Conservation (phyloP, 371 early-diverging fungal genomes). For the Rhizomucor miehei region DNA sequence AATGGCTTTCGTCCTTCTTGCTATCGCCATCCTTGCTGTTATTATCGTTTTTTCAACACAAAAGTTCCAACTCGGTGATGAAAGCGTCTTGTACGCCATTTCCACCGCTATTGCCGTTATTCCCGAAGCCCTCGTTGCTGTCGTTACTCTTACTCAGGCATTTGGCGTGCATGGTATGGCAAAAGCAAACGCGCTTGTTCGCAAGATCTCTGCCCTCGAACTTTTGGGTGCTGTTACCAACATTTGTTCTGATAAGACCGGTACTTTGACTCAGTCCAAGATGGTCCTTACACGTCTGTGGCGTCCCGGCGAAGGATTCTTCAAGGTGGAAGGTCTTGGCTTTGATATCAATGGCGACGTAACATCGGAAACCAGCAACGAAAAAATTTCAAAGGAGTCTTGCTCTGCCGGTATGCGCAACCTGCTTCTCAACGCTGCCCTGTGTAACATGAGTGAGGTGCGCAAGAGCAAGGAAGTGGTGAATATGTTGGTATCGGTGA, state of each 20-base stretch:
- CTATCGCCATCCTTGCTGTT: constrained; percentile 44
- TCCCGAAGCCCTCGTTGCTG: constrained; percentile 95
- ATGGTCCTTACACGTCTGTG: constrained; percentile 79
- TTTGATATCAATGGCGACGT: constrained; percentile 43
- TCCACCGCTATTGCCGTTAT: constrained; percentile 92
- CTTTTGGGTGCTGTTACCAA: constrained; percentile 88
- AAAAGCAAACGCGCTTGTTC: constrained; percentile 76
- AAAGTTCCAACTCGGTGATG: constrained; percentile 57
- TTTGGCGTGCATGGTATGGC: constrained; percentile 91
- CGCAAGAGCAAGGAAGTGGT: constrained; percentile 56
- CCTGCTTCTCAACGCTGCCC: constrained; percentile 53
- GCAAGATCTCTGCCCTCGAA: constrained; percentile 87
- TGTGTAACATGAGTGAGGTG: constrained; percentile 76
- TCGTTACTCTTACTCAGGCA: constrained; percentile 89
- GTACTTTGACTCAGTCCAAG: constrained; percentile 93
- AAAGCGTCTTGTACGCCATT: constrained; percentile 72
- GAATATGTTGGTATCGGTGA: constrained; percentile 79
- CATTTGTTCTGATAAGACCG: constrained; percentile 96
- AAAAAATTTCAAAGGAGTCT: constrained; percentile 22
- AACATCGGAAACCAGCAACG: constrained; percentile 18
- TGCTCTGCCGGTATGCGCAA: constrained; percentile 38
- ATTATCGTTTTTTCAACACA: constrained; percentile 57
- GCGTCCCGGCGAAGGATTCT: constrained; percentile 66
- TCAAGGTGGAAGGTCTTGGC: constrained; percentile 62
- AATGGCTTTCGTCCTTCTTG: constrained; percentile 57